Percentiles rank a stretch among this genome's conserved stretches.
phyloP scores from a whole-genome alignment of 352 stramenopile species.

The Blastocystis sp. region DNA sequence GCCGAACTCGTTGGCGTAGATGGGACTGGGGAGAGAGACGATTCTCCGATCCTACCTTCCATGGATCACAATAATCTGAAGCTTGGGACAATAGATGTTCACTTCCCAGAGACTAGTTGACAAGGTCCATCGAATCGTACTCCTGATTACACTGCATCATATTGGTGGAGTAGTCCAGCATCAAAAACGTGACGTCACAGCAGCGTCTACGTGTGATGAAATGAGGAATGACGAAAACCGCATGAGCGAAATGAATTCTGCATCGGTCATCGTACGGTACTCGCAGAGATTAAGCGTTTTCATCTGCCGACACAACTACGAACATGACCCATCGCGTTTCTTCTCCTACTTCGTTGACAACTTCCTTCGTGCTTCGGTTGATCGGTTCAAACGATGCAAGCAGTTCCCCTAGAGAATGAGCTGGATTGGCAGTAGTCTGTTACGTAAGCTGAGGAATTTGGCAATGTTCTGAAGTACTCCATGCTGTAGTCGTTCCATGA shows the following conservation, averaged over 20 bases:
- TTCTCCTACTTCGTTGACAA: conserved; percentile 35
- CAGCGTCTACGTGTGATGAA: conserved; percentile 9
- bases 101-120: conserved; percentile 30
- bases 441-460: conserved; percentile 47
- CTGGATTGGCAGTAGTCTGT: too few relatives aligned
- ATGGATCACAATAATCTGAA: conserved; percentile 45
- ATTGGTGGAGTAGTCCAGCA: conserved; percentile 7
- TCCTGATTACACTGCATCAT: conserved; percentile 30
- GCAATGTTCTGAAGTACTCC: conserved; percentile 42
- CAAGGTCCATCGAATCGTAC: background rate
- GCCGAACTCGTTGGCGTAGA: conserved; percentile 29
- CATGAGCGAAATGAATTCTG: conserved; percentile 40
- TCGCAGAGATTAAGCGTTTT: conserved; percentile 39
- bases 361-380: conserved; percentile 36
- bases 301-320: conserved; percentile 46
- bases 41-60: background rate
- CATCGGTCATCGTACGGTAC: conserved; percentile 13
- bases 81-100: conserved; percentile 51
- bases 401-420: conserved; percentile 29
- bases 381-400: conserved; percentile 44
- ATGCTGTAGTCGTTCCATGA: conserved; percentile 13
- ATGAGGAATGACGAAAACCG: background rate
- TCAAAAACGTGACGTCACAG: conserved; percentile 42
- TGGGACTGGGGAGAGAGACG: background rate
- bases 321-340: background rate